Evolutionary conservation across 2,329 filamentous ascomycete species (phyloP).

Genomic region (Exophiala spinifera): DNA sequence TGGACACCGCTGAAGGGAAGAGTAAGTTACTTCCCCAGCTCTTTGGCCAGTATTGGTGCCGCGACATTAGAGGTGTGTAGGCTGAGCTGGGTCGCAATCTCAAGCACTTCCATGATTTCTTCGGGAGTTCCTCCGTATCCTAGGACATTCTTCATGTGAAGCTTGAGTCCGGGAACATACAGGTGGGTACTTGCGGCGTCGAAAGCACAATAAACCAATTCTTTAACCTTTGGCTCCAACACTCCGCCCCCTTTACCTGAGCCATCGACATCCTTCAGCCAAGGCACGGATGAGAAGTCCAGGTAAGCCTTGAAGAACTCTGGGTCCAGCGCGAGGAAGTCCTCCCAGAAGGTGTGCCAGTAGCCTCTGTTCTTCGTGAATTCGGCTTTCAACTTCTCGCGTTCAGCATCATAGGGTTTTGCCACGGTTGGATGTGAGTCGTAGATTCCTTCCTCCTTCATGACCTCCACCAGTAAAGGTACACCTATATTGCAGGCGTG

Average conservation of each 20-base stretch:
- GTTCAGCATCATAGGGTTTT: conserved; percentile 37
- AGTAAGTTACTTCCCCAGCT: conserved; percentile 4
- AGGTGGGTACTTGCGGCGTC: conserved; percentile 49
- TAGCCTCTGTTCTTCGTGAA: conserved; percentile 48
- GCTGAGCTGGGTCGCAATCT: conserved; percentile 38
- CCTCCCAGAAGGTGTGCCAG: conserved; percentile 41
- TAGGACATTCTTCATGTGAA: conserved; percentile 50
- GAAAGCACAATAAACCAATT: conserved; percentile 50
- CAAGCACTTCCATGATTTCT: conserved; percentile 50
- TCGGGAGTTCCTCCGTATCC: conserved; percentile 46
- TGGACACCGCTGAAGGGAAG: no score
- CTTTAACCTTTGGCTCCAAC: conserved; percentile 48
- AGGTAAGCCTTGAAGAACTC: conserved; percentile 50
- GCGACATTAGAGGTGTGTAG: conserved; percentile 18
- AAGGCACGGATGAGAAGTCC: conserved; percentile 46
- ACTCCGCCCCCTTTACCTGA: conserved; percentile 33
- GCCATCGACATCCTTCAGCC: conserved; percentile 17
- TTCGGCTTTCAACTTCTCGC: conserved; percentile 40
- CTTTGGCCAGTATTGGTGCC: conserved; percentile 17
- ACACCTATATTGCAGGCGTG: conserved; percentile 49
- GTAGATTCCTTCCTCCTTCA: conserved; percentile 39
- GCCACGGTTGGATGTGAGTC: conserved; percentile 28
- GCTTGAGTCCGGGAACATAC: conserved; percentile 46
- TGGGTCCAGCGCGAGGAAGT: conserved; percentile 36
- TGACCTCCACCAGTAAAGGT: conserved; percentile 46